Evolutionary conservation across 176 grass and related monocot species (phyloP), one percentile per base, ranked within the genome.

Genomic region (Cocos nucifera): DNA sequence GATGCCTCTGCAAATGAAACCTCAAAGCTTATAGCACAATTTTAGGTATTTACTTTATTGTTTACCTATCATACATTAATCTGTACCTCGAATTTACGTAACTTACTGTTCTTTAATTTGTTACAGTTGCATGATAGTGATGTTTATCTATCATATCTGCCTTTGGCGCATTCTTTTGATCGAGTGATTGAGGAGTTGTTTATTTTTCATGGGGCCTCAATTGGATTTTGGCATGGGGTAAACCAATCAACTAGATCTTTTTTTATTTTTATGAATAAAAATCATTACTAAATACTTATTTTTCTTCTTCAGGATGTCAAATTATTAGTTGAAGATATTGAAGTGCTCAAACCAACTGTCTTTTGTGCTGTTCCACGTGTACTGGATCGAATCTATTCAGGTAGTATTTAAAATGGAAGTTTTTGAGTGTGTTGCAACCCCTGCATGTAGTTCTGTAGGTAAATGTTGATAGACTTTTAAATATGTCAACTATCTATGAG

Each of bases 361-460:
- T 90, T 96, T 56, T 90, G 83, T 69, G 92, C 92, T 29, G 92
- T 96, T 80, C 92, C 92, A 50, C 92, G 87, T 88, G 92, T 97
- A 51, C 79, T 97, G 3, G 87, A 97, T 25, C 82, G 87, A 63
- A 90, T 97, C 55, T 97, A 85, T 81, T 85, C 83, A 73, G 87
- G 92, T 97, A 80, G 20, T 7, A 44, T 28, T 32, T 29, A 6
- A 30, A 30, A 30, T 30, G 28, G 28, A 30, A 30, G 28, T 30
- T 30, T 30, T 30, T 44, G 35, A 44, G 35, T 44, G 35, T 2
- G 2, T 44, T 12, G 2, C 2, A 9, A 44, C 35, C 35, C 35
- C 32, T 35, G 32, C 35, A 44, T 44, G 35, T 44, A 12, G 8
- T 44, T 12, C 12, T 44, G 35, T 44, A 3, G 10, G 35, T 12